Evolutionary conservation across 176 grass and related monocot species (phyloP), one percentile per base, ranked within the genome.

Genomic region (Alloteropsis semialata): DNA sequence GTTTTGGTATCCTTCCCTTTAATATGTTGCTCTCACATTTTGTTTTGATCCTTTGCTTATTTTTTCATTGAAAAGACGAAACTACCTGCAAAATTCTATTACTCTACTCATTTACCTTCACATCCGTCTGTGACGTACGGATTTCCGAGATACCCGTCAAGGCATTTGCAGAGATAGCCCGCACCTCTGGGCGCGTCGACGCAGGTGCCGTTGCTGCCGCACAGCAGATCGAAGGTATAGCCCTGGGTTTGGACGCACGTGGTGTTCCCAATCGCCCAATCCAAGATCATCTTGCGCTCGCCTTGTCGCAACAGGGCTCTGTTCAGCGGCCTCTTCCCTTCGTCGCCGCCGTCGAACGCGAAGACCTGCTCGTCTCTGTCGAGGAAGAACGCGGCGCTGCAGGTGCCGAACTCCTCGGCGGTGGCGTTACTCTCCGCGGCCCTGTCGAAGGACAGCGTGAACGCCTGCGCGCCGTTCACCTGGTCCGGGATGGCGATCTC

Each of bases 261-360:
- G n/a, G n/a, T n/a, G n/a, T n/a, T n/a, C n/a, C n/a, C n/a, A n/a
- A 89, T 18, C 45, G 53, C 61, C 87, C 87, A 89, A 51, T 89
- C 82, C 87, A 89, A 69, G 53, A 68, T 21, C 82, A 89, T 89
- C 63, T 10, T 62, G 33, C 22, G 76, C 17, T 76, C 32, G 5
- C 2, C 25, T 4, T 0, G 22, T 0, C 10, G 38, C 49, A 1
- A 1, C 29, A 88, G 17, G 25, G 13, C 12, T 0, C 67, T 19
- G 16, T 65, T 44, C 15, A 83, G 86, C 30, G 54, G 21, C 56
- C 2, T 54, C 21, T 1, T 1, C 18, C 0, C 0, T 0, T 21
- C 8, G 3, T 22, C 34, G 9, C 14, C 11, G 46, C 17, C 46
- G 19, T 27, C 4, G 75, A 28, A 77, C 8, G 0, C 46, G 81